Evolutionary conservation across 805 yeast genomes (phyloP), one percentile per base, ranked within the genome.

Genomic region (Nakazawaea pomicola): DNA sequence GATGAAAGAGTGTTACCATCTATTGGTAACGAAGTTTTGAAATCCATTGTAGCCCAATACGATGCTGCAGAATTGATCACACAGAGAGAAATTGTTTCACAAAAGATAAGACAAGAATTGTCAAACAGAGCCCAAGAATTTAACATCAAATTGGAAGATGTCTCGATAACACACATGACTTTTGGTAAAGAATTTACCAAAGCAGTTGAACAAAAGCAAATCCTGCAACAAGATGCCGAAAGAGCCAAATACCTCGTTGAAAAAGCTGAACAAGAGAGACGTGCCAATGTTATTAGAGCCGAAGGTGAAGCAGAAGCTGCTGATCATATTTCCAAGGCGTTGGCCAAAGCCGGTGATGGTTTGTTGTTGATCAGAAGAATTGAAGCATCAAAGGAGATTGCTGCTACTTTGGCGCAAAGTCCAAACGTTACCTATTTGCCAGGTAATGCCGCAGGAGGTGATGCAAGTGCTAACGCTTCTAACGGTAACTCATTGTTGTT

Each of bases 271-370:
- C 99, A 93, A 68, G 98, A 91, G 64, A 79, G 95, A 60, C 90
- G 84, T 62, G 99, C 98, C 2, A 70, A 86, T 36, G 88, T 93
- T 54, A 90, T 93, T 51, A 80, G 98, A 56, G 99, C 99, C 21
- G 99, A 93, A 66, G 99, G 98, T 67, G 99, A 93, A 68, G 99
- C 99, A 38, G 98, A 93, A 64, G 88, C 96, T 44, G 99, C 99
- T 3, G 98, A 93, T 46, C 80, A 80, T 46, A 93, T 93, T 48
- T 88, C 96, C 27, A 86, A 81, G 64, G 97, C 98, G 4, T 75
- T 93, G 50, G 78, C 82, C 41, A 90, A 89, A 68, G 89, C 95
- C 18, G 99, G 99, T 61, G 98, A 93, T 58, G 98, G 98, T 51
- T 72, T 93, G 52, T 72, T 93, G 58, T 75, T 86, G 70, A 90